Evolutionary conservation across 805 yeast genomes (phyloP).

Genomic region (Ogataea nakhonphanomensis): DNA sequence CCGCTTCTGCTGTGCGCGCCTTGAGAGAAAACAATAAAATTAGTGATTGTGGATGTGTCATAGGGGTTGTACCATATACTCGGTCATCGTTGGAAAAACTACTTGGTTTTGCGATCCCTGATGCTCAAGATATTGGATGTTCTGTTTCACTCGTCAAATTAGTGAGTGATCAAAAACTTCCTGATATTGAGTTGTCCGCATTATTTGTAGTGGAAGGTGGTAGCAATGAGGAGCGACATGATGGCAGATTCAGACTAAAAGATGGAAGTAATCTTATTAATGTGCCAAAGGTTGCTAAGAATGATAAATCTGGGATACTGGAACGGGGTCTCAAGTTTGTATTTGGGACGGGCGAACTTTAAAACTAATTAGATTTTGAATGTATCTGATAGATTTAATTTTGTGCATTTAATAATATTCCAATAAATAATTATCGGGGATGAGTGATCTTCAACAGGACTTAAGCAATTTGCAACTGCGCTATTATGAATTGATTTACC

Average conservation of each 20-base stretch:
- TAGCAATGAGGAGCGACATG: slow-evolving; percentile 10
- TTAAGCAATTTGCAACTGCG: slow-evolving; percentile 8
- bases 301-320: slow-evolving; percentile 13
- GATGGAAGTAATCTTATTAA: slow-evolving; percentile 42
- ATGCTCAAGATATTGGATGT: slow-evolving; percentile 48
- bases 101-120: slow-evolving; percentile 40
- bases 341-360: slow-evolving; percentile 22
- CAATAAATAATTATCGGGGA: neutral
- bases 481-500: slow-evolving; percentile 3
- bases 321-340: slow-evolving; percentile 17
- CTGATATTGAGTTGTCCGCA: slow-evolving; percentile 14
- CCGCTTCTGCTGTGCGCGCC: slow-evolving; percentile 77
- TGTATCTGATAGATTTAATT: too few relatives aligned
- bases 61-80: slow-evolving; percentile 70
- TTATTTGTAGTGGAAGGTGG: slow-evolving; percentile 13
- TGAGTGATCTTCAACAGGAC: neutral
- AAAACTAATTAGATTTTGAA: neutral
- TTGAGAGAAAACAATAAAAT: slow-evolving; percentile 76
- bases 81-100: slow-evolving; percentile 59
- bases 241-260: slow-evolving; percentile 33
- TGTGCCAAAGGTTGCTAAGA: slow-evolving; percentile 17
- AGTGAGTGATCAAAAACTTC: slow-evolving; percentile 10
- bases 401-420: neutral
- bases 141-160: slow-evolving; percentile 20
- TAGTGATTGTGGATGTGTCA: slow-evolving; percentile 51